These are phyloP conservation scores for Populus hybrid DNA, from an alignment of 441 rosid genomes.

Conservation along the genomic window DNA sequence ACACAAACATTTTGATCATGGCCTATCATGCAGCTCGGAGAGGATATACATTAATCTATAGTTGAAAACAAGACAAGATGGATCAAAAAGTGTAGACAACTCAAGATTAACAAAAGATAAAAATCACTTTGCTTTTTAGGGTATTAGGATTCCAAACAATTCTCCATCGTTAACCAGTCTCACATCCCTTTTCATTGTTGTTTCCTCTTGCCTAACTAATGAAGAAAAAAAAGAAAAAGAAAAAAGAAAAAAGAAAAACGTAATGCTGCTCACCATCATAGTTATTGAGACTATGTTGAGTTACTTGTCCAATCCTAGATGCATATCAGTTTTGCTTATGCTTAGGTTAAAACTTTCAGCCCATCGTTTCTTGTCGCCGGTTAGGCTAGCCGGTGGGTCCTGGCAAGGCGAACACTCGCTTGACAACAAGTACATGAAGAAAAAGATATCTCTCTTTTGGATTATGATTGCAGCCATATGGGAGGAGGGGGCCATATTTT, in stretches of 20 bases:
- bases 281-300: slow-evolving; percentile 34
- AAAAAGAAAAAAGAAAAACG: background rate
- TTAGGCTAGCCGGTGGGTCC: slow-evolving; percentile 51
- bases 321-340: slow-evolving; percentile 9
- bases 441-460: slow-evolving; percentile 26
- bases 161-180: slow-evolving; percentile 25
- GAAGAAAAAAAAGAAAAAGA: no score
- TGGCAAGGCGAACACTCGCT: slow-evolving; percentile 40
- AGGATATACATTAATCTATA: slow-evolving; percentile 33
- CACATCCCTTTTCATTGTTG: slow-evolving; percentile 26
- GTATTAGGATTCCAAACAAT: slow-evolving; percentile 25
- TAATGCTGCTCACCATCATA: slow-evolving; percentile 17
- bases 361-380: slow-evolving; percentile 74
- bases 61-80: slow-evolving; percentile 38
- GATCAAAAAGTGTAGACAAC: slow-evolving; percentile 26
- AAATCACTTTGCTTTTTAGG: slow-evolving; percentile 7
- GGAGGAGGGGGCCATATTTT: no score
- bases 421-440: slow-evolving; percentile 47
- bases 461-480: slow-evolving; percentile 49
- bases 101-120: slow-evolving; percentile 3
- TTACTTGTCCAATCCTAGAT: slow-evolving; percentile 45
- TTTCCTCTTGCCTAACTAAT: slow-evolving; percentile 16
- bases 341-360: slow-evolving; percentile 59
- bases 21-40: slow-evolving; percentile 27
- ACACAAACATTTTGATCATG: slow-evolving; percentile 35